Evolutionary conservation across 371 early-diverging fungal genomes (phyloP).

Genomic region (Mortierella sp.): DNA sequence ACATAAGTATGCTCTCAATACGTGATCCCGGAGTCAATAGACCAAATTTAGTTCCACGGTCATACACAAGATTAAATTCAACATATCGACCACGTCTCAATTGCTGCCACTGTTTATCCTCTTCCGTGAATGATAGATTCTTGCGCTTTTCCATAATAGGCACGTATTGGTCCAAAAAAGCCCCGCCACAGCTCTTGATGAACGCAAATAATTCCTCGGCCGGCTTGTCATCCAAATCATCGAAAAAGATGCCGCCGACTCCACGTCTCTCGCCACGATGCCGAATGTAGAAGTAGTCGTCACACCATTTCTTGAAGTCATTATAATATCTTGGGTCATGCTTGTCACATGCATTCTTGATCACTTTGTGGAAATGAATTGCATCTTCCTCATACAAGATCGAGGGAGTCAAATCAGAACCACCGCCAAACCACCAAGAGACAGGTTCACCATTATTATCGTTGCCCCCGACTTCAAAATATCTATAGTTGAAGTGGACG

Average conservation of each 20-base stretch:
- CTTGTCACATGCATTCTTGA: conserved; percentile 84
- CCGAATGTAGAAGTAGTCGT: conserved; percentile 81
- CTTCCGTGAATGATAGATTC: conserved; percentile 72
- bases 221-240: conserved; percentile 78
- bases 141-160: conserved; percentile 81
- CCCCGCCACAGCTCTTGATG: conserved; percentile 75
- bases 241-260: conserved; percentile 91
- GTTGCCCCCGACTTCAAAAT: conserved; percentile 88
- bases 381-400: conserved; percentile 87
- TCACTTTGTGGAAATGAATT: conserved; percentile 80
- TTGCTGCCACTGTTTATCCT: conserved; percentile 87
- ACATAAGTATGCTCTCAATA: conserved; percentile 91
- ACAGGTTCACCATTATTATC: conserved; percentile 69
- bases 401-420: conserved; percentile 87
- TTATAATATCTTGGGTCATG: conserved; percentile 78
- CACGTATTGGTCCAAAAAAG: conserved; percentile 82
- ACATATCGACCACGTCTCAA: conserved; percentile 90
- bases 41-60: conserved; percentile 93
- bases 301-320: conserved; percentile 88
- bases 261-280: conserved; percentile 89
- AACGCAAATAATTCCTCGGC: conserved; percentile 79
- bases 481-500: conserved; percentile 96
- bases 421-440: conserved; percentile 92
- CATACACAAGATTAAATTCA: conserved; percentile 92
- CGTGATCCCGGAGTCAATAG: conserved; percentile 85